Evolutionary conservation across 805 yeast species (phyloP), one percentile per base, ranked within the genome.

Genomic region (Helenozyma baotianmanensis): DNA sequence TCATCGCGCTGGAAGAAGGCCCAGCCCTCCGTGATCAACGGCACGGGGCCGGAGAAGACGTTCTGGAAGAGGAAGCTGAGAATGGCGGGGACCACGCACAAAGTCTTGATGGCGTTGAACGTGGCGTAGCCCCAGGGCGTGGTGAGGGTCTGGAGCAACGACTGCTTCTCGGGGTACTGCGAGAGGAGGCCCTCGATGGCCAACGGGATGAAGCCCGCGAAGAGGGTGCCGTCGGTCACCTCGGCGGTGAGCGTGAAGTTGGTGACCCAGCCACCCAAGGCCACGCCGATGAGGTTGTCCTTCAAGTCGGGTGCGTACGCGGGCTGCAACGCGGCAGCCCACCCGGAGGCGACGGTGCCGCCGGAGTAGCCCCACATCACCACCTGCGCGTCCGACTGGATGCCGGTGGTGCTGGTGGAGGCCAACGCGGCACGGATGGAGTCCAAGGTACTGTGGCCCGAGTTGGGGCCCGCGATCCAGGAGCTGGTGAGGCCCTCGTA

Each of bases 351-450:
- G 19, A 62, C 37, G 1, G 64, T 48, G 8, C 68, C 69, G n/a
- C 70, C 70, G 4, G 64, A 58, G 32, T 56, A 64, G 0, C 70
- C 70, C 60, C 60, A 60, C 28, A 62, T 25, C 7, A 32, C 48
- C 14, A 43, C 48, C 17, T 35, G 29, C 17, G 64, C 55, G 23
- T 47, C 42, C 5, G 39, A 13, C 9, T 36, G 23, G 14, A 56
- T 24, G 2, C 54, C 54, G 1, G 60, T 43, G 14, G 36, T 17
- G 17, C 47, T 35, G 2, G 38, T 40, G 7, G 50, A 30, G 4
- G 35, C 23, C 22, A 62, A 43, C 2, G 50, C 41, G 3, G 57
- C 69, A 27, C 62, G 36, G 14, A 64, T 34, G 2, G 60, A 44
- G 34, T 64, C 59, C 32, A 64, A 52, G 0, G 50, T 42, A 6